phyloP scores from a whole-genome alignment of 2,329 filamentous ascomycete genomes.

The Paradendryphiella salina region DNA sequence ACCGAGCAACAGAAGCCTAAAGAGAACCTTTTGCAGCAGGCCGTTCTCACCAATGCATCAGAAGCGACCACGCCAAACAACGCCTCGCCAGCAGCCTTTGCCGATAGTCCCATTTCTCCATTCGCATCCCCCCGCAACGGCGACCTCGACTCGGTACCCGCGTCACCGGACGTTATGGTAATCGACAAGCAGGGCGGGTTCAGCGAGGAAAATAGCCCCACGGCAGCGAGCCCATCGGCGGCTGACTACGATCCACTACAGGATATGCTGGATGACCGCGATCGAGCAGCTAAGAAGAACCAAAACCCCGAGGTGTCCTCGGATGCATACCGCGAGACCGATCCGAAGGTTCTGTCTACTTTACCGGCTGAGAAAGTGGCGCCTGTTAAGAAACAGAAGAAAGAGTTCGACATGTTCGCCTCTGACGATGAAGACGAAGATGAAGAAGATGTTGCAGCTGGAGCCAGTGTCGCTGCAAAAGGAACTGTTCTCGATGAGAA shows the following conservation, averaged over 20 bases:
- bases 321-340: conserved; percentile 62
- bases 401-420: conserved; percentile 66
- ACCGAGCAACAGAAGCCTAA: conserved; percentile 60
- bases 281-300: conserved; percentile 66
- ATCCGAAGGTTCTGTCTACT: conserved; percentile 57
- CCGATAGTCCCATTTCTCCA: conserved; percentile 43
- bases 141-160: conserved; percentile 45
- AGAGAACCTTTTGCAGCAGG: conserved; percentile 67
- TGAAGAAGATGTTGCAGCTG: conserved; percentile 66
- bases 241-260: conserved; percentile 88
- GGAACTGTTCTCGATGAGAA: conserved; percentile 62
- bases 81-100: conserved; percentile 43
- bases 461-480: conserved; percentile 25
- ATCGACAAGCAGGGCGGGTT: conserved; percentile 49
- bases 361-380: conserved; percentile 48
- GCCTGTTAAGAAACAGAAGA: conserved; percentile 49
- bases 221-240: conserved; percentile 76
- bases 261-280: conserved; percentile 84
- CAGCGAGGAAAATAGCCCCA: conserved; percentile 39
- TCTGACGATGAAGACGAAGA: conserved; percentile 74
- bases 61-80: conserved; percentile 59
- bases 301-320: conserved; percentile 46
- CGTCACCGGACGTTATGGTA: conserved; percentile 46
- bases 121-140: conserved; percentile 45
- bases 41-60: conserved; percentile 65